Conservation (phyloP, 257 asterid species). For the Solanum rostratum region DNA sequence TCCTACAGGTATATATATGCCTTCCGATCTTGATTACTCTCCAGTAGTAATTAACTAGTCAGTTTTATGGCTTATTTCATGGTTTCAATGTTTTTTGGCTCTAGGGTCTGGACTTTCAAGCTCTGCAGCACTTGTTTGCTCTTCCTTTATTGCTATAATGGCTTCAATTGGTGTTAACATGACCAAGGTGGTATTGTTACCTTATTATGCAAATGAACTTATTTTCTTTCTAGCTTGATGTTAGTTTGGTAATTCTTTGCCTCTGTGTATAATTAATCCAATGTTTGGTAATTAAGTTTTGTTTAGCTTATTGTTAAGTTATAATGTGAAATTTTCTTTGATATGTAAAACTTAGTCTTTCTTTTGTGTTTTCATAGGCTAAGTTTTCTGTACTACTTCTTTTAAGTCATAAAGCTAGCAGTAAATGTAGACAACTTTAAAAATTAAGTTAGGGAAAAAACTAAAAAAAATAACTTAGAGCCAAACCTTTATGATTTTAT, state of each 20-base stretch:
- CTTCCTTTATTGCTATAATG: conserved; percentile 88
- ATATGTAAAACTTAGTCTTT: background rate
- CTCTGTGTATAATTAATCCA: background rate
- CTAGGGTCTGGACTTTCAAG: conserved; percentile 91
- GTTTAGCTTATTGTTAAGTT: background rate
- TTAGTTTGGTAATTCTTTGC: background rate
- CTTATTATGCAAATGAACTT: background rate
- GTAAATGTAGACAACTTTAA: background rate
- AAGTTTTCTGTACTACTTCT: background rate
- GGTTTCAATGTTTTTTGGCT: background rate
- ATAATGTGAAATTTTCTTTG: background rate
- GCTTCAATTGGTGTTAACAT: conserved; percentile 49
- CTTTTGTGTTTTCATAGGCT: background rate
- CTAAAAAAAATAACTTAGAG: background rate
- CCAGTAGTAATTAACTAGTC: background rate
- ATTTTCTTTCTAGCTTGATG: background rate
- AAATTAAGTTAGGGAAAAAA: background rate
- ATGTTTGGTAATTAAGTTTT: background rate
- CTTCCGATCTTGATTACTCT: background rate
- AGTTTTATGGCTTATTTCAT: background rate
- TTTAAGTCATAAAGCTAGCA: background rate
- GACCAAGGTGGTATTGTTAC: conserved; percentile 24
- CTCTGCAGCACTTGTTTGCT: conserved; percentile 99
- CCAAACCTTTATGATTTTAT: background rate
- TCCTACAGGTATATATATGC: conserved; percentile 62